Percentiles rank a stretch among this genome's conserved stretches.
Conservation (phyloP, 2,329 filamentous ascomycete genomes). For the Herpotrichia juniperi region DNA sequence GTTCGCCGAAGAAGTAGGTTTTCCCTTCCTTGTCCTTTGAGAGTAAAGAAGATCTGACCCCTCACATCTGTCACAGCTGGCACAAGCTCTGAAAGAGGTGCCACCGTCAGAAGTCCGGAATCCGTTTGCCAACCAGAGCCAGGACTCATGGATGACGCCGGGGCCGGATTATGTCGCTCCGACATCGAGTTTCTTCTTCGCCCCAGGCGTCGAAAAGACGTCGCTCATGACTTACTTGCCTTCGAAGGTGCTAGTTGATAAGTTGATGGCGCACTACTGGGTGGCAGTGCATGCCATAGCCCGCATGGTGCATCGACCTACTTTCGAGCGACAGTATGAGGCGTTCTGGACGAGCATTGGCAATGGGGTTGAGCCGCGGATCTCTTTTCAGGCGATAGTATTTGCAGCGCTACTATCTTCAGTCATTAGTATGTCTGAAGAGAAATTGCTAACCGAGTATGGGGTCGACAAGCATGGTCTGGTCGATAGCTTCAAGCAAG, state of each 20-base stretch:
- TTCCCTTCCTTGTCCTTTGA: too few relatives aligned
- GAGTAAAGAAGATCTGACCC: too few relatives aligned
- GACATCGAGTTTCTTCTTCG: slow-evolving; percentile 71
- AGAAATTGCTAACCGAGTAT: slow-evolving; percentile 64
- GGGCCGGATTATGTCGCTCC: slow-evolving; percentile 71
- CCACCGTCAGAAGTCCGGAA: slow-evolving; percentile 19
- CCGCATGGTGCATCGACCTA: slow-evolving; percentile 69
- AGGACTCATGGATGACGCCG: slow-evolving; percentile 63
- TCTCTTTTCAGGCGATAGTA: slow-evolving; percentile 70
- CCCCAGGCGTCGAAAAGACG: slow-evolving; percentile 50
- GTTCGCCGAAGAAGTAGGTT: slow-evolving; percentile 71
- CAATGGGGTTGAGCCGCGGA: slow-evolving; percentile 65
- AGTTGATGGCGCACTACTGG: slow-evolving; percentile 71
- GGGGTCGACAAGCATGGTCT: slow-evolving; percentile 59
- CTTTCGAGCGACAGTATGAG: slow-evolving; percentile 69
- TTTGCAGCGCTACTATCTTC: slow-evolving; percentile 74
- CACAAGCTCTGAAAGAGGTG: slow-evolving; percentile 35
- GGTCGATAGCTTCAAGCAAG: slow-evolving; percentile 59
- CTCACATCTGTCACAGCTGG: slow-evolving; percentile 25
- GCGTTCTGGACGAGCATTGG: slow-evolving; percentile 69
- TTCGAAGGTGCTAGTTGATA: slow-evolving; percentile 62
- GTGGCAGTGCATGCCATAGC: slow-evolving; percentile 71
- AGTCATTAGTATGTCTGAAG: slow-evolving; percentile 68
- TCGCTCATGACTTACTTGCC: slow-evolving; percentile 67
- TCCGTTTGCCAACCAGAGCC: slow-evolving; percentile 18